phyloP scores from a whole-genome alignment of 495 filamentous ascomycete genomes.

The Aspergillus heteromorphus region DNA sequence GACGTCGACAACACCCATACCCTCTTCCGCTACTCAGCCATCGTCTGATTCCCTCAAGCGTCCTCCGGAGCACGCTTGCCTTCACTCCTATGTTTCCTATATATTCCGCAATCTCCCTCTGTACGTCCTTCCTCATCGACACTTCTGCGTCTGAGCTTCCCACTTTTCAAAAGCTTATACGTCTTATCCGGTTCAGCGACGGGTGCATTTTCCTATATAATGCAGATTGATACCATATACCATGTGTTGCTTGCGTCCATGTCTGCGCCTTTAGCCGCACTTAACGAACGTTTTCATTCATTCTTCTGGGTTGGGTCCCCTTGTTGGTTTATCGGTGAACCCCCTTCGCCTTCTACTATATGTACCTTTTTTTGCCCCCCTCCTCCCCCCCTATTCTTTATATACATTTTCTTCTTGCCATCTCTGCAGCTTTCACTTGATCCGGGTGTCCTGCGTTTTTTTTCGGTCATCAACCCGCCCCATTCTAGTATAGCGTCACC shows the following conservation, averaged over 20 bases:
- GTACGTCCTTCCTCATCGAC: background rate
- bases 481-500: background rate
- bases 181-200: constrained; percentile 14
- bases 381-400: background rate
- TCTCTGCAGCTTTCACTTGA: background rate
- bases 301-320: constrained; percentile 4
- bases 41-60: constrained; percentile 17
- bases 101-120: background rate
- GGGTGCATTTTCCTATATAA: constrained; percentile 15
- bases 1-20: constrained; percentile 14
- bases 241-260: constrained; percentile 15
- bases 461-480: background rate
- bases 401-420: background rate
- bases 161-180: constrained; percentile 10
- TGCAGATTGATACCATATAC: constrained; percentile 40
- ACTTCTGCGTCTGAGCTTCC: background rate
- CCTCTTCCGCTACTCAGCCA: constrained; percentile 13
- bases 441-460: background rate
- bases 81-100: constrained; percentile 1
- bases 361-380: background rate
- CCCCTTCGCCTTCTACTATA: background rate
- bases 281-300: constrained; percentile 16
- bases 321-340: background rate
- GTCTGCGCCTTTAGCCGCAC: constrained; percentile 15
- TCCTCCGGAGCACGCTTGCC: constrained; percentile 12